These are phyloP conservation scores for Cymbidium sinense DNA, from an alignment of 106 monocot species.

Conservation along the genomic window DNA sequence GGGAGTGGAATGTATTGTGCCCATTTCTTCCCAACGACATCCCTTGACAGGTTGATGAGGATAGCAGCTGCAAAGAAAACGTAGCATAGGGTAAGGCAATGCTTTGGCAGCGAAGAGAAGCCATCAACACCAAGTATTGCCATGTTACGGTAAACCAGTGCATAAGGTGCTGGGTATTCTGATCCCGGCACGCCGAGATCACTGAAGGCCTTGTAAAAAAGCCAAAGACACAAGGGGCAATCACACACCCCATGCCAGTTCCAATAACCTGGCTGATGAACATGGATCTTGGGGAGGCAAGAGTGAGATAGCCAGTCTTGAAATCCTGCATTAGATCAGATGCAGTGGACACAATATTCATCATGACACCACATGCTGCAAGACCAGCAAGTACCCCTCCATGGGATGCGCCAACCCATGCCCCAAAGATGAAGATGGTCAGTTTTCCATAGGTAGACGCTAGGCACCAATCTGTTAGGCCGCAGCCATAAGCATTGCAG, in stretches of 20 bases:
- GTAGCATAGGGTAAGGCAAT: slow-evolving; percentile 27
- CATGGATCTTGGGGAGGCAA: slow-evolving; percentile 54
- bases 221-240: slow-evolving; percentile 37
- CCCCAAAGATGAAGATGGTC: slow-evolving; percentile 45
- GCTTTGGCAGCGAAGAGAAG: slow-evolving; percentile 12
- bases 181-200: slow-evolving; percentile 16
- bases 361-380: slow-evolving; percentile 47
- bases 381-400: slow-evolving; percentile 47
- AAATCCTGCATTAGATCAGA: slow-evolving; percentile 66
- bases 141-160: slow-evolving; percentile 36
- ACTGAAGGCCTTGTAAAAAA: slow-evolving; percentile 39
- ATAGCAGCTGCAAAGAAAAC: slow-evolving; percentile 16
- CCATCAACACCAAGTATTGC: slow-evolving; percentile 38
- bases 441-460: slow-evolving; percentile 59
- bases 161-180: slow-evolving; percentile 35
- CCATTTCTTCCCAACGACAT: slow-evolving; percentile 13
- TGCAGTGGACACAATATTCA: slow-evolving; percentile 30
- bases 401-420: slow-evolving; percentile 30
- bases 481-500: slow-evolving; percentile 41
- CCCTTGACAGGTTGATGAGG: slow-evolving; percentile 14
- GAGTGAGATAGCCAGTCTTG: slow-evolving; percentile 49
- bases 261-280: slow-evolving; percentile 57
- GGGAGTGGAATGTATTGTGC: slow-evolving; percentile 17
- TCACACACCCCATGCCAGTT: slow-evolving; percentile 54
- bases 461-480: slow-evolving; percentile 49